Evolutionary conservation across 2,329 filamentous ascomycete species (phyloP).

Genomic region (Furcasterigmium furcatum): DNA sequence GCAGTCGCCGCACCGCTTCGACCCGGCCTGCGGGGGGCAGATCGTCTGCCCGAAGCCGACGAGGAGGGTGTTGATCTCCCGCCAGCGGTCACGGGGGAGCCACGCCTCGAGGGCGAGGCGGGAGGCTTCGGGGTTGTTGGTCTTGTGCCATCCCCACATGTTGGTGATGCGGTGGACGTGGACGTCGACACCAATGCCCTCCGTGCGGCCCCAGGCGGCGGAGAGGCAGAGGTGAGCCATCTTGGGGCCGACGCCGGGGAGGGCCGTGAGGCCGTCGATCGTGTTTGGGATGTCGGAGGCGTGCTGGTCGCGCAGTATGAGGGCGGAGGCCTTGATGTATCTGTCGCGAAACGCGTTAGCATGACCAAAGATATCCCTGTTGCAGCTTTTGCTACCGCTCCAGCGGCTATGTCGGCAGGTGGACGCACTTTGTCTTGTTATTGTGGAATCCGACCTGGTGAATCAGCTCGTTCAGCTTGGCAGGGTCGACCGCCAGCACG

Average conservation of each 20-base stretch:
- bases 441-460: slow-evolving; percentile 90
- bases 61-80: slow-evolving; percentile 86
- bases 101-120: slow-evolving; percentile 72
- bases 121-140: slow-evolving; percentile 79
- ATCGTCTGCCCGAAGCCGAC: slow-evolving; percentile 87
- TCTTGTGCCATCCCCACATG: slow-evolving; percentile 88
- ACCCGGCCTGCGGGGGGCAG: slow-evolving; percentile 66
- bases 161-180: slow-evolving; percentile 95
- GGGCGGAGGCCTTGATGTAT: slow-evolving; percentile 70
- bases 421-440: slow-evolving; percentile 75
- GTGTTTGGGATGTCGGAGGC: slow-evolving; percentile 76
- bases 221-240: slow-evolving; percentile 90
- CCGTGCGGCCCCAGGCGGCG: slow-evolving; percentile 59
- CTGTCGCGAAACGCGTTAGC: slow-evolving; percentile 18
- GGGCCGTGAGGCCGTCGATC: slow-evolving; percentile 68
- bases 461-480: slow-evolving; percentile 68
- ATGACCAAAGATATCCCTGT: too few species aligned
- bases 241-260: slow-evolving; percentile 89
- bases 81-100: slow-evolving; percentile 83
- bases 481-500: slow-evolving; percentile 68
- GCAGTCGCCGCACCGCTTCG: slow-evolving; percentile 80
- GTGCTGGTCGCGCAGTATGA: slow-evolving; percentile 68
- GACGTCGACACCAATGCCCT: slow-evolving; percentile 89
- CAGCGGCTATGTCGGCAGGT: background rate
- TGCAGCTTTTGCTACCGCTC: too few species aligned